These are phyloP conservation scores for Achaetomiella virescens DNA, from an alignment of 495 filamentous ascomycete genomes.

Conservation along the genomic window DNA sequence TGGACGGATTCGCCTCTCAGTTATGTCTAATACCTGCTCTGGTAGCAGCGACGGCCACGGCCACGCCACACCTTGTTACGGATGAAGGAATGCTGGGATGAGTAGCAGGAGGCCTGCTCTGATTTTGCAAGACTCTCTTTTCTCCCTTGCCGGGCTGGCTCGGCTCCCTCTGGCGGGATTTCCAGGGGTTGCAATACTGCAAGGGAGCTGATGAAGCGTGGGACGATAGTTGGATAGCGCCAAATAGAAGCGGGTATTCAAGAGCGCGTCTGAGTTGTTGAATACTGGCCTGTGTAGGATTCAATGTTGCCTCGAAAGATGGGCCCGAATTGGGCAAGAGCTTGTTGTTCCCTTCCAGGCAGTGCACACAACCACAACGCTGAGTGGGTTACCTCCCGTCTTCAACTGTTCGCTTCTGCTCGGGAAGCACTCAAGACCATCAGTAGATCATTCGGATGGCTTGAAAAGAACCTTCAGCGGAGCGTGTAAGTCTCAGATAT, in stretches of 20 bases:
- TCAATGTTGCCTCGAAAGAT: background rate
- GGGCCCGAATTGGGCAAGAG: background rate
- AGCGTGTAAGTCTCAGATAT: too few species aligned
- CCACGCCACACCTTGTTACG: background rate
- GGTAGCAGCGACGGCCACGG: slow-evolving; percentile 21
- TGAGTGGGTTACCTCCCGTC: background rate
- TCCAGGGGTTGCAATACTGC: slow-evolving; percentile 3
- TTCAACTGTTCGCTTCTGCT: background rate
- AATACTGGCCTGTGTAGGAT: background rate
- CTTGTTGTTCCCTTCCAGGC: background rate
- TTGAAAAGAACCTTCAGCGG: too few species aligned
- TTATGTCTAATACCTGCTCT: slow-evolving; percentile 25
- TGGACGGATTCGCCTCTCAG: background rate
- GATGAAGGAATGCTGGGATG: slow-evolving; percentile 15
- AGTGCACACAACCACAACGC: background rate
- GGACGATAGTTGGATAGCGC: background rate
- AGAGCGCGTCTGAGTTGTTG: too few species aligned
- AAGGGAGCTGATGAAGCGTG: background rate
- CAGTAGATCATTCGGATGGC: too few species aligned
- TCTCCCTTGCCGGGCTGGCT: slow-evolving; percentile 9
- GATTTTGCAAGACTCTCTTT: slow-evolving; percentile 3
- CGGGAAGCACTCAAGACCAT: too few species aligned
- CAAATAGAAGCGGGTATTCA: slow-evolving; percentile 1
- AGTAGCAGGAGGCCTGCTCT: slow-evolving; percentile 10
- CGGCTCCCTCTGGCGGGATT: slow-evolving; percentile 10